Evolutionary conservation across 192 early-diverging fungal genomes (phyloP), one percentile per base, ranked within the genome.

Genomic region (Helicostylum pulchrum): DNA sequence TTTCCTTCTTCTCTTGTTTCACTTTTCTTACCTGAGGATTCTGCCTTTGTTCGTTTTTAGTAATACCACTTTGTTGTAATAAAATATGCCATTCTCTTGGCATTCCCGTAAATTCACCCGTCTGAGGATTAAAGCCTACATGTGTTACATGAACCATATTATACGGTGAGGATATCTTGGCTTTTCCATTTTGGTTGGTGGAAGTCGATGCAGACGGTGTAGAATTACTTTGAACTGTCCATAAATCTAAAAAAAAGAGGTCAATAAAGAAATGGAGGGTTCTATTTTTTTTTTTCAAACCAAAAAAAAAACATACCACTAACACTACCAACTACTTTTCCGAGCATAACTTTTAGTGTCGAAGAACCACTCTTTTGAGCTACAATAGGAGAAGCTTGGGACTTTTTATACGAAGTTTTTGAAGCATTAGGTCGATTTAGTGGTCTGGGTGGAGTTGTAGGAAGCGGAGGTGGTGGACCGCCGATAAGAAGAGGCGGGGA

Each of bases 121-220:
- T 97, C 64, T 97, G 94, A 57, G 89, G 85, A 77, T 99, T 94
- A 72, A 93, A 99, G 11, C 97, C 97, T 36, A 98, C 97, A 73
- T 99, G 97, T 15, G 95, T 97, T 31, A 99, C 79, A 78, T 99
- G 97, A 32, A 96, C 89, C 12, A 95, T 92, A 72, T 97, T 97
- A 78, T 94, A 99, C 4, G 97, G 97, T 21, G 88, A 87, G 7
- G 94, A 96, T 57, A 99, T 94, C 76, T 97, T 90, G 54, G 85
- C 80, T 64, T 67, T 55, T 76, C 83, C 87, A 60, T 83, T 90
- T 85, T 47, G 44, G 23, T 53, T 19, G 21, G 46, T 34, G 19
- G 54, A 46, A 21, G 65, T n/a, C 19, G 42, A 9, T 15, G 36
- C 36, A 39, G 36, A 39, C 5, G 36, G 36, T 39, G 36, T 39